Base-by-base conservation (phyloP, 305 asterid genomes). In the Fraxinus platypoda region DNA sequence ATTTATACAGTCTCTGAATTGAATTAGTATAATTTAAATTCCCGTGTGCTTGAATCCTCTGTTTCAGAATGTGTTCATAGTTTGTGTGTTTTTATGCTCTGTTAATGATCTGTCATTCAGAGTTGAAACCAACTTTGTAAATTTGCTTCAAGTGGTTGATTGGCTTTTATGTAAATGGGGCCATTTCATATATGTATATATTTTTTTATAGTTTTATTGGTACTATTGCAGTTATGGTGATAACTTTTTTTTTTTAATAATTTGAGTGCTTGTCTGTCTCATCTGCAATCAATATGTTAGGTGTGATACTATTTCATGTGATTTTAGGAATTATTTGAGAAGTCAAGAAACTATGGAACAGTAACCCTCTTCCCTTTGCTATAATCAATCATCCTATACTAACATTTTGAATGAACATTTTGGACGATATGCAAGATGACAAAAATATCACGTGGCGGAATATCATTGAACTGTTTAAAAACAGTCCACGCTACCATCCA, bases 81-180 rank as follows among this genome's bases (percentile, higher is more conserved):
- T 66, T 3, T 66, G 7, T 2, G 71, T 8, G 71, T 19, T 23
- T 3, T 11, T 12, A 8, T 9, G 35, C 12, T 19, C 19, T 78
- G 68, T 78, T 41, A 72, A 78, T 78, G 76, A 43, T 2, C 54
- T 43, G 54, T 43, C 17, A 70, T 59, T 33, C 71, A 38, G 83
- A 59, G 79, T 34, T 43, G 85, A 78, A 78, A 25, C 75, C 76
- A 41, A 54, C 17, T 57, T 78, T 49, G 74, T 71, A 38, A 78
- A 59, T 68, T 78, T 78, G 28, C 49, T 28, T 52, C 73, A 59
- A 83, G 62, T 66, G 8, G 74, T 66, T 66, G 35, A 66, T 66
- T 66, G 34, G 17, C 74, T 66, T 66, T 66, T 26, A 37, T 26
- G 74, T 26, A 9, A 25, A 66, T 26, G 74, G 35, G 37, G 7